Conservation (phyloP, 169 alveolate species). For the Cryptosporidium viatorum region DNA sequence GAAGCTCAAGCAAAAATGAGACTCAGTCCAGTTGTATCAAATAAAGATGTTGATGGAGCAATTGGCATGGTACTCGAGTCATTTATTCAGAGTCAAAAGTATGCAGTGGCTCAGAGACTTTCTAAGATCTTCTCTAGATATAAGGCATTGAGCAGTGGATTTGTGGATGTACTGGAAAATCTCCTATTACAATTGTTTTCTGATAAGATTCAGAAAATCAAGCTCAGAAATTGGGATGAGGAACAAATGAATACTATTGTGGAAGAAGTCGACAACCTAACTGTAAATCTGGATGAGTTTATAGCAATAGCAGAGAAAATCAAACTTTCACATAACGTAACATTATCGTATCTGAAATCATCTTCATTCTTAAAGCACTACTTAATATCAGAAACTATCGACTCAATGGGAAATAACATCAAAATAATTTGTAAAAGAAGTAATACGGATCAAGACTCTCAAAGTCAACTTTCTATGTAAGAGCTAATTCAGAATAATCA, state of each 20-base stretch:
- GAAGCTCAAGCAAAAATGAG: constrained; percentile 97
- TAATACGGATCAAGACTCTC: constrained; percentile 52
- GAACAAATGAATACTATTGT: constrained; percentile 46
- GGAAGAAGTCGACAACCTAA: constrained; percentile 53
- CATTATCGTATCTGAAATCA: constrained; percentile 56
- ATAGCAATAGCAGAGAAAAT: constrained; percentile 66
- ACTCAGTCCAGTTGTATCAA: constrained; percentile 93
- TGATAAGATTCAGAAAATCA: constrained; percentile 48
- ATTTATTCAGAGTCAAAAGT: constrained; percentile 94
- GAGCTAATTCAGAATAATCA: background rate
- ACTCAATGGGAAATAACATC: constrained; percentile 46
- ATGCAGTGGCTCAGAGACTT: constrained; percentile 92
- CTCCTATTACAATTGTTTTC: constrained; percentile 47
- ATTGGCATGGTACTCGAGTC: constrained; percentile 96
- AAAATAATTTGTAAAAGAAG: constrained; percentile 39
- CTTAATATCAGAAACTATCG: constrained; percentile 38
- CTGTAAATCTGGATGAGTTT: constrained; percentile 55
- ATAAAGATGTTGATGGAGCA: constrained; percentile 96
- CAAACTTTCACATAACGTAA: constrained; percentile 63
- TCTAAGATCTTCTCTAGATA: constrained; percentile 86
- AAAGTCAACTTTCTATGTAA: constrained; percentile 69
- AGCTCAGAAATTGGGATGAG: constrained; percentile 65
- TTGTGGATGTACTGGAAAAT: constrained; percentile 83
- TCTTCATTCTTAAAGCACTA: constrained; percentile 41
- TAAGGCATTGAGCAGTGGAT: constrained; percentile 86